Percentiles rank a stretch among this genome's conserved stretches.
Evolutionary conservation across 495 filamentous ascomycete genomes (phyloP).

Genomic region (Tuber magnatum): DNA sequence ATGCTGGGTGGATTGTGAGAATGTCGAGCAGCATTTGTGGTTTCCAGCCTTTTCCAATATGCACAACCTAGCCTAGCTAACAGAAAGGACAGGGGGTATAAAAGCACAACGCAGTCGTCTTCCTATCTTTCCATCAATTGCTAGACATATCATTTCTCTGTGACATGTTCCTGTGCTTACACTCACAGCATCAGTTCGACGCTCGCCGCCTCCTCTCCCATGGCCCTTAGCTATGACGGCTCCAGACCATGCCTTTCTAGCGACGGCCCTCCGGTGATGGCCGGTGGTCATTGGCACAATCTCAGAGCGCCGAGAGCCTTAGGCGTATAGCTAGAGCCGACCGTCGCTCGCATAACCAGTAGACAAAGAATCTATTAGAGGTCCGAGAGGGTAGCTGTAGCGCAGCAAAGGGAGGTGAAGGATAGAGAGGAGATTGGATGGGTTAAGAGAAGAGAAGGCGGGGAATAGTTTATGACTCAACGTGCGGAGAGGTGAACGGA

Average conservation of each 20-base stretch:
- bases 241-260: not conserved
- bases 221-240: not conserved
- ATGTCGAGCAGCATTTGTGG: too few species aligned
- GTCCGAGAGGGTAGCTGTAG: not conserved
- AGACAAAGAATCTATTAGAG: too few species aligned
- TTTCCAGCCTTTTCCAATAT: too few species aligned
- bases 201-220: not conserved
- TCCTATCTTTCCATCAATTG: not conserved
- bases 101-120: not conserved
- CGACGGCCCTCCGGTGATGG: not conserved
- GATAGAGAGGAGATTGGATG: too few species aligned
- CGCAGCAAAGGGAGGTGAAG: not conserved
- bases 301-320: not conserved
- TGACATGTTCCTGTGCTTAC: not conserved
- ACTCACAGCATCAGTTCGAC: not conserved
- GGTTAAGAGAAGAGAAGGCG: too few species aligned
- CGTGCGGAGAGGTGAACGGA: too few species aligned
- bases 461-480: too few species aligned
- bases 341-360: not conserved
- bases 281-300: not conserved
- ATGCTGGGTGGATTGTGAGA: too few species aligned
- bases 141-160: too few species aligned
- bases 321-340: not conserved
- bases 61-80: not conserved
- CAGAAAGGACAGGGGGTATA: not conserved